Evolutionary conservation across 345 rosid species (phyloP).

Genomic region (Litchi chinensis): DNA sequence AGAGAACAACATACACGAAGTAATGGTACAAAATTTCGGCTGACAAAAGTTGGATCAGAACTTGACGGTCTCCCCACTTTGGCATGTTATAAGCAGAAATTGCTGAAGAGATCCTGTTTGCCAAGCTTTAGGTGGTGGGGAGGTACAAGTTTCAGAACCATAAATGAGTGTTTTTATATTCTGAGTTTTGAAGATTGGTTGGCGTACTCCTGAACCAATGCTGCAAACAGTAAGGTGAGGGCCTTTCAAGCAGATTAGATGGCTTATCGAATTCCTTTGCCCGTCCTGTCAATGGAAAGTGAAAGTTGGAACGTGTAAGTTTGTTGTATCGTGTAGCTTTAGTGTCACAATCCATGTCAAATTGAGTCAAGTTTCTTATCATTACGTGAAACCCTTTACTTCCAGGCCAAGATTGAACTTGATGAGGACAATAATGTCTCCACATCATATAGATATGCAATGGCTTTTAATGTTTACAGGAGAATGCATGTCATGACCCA

Average conservation of each 20-base stretch:
- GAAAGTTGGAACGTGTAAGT: not conserved
- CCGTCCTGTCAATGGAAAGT: not conserved
- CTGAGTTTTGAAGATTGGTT: not conserved
- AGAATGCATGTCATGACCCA: not conserved
- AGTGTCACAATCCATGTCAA: not conserved
- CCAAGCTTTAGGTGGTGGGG: too few relatives aligned
- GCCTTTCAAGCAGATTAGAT: not conserved
- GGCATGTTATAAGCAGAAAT: not conserved
- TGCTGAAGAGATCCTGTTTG: too few relatives aligned
- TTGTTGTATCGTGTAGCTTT: not conserved
- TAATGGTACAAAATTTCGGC: not conserved
- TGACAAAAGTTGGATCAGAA: too few relatives aligned
- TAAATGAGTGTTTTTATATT: too few relatives aligned
- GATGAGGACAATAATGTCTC: too few relatives aligned
- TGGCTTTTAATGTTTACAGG: not conserved
- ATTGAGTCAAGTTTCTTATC: too few relatives aligned
- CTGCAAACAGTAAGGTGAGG: not conserved
- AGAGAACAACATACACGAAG: not conserved
- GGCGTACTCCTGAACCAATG: not conserved
- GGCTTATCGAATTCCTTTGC: not conserved
- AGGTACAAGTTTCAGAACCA: conserved; percentile 1
- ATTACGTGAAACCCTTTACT: too few relatives aligned
- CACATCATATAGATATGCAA: not conserved
- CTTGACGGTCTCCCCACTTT: too few relatives aligned
- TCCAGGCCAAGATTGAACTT: too few relatives aligned